Evolutionary conservation across 2,329 filamentous ascomycete genomes (phyloP), one percentile per base, ranked within the genome.

Genomic region (Hypomyces rosellus): DNA sequence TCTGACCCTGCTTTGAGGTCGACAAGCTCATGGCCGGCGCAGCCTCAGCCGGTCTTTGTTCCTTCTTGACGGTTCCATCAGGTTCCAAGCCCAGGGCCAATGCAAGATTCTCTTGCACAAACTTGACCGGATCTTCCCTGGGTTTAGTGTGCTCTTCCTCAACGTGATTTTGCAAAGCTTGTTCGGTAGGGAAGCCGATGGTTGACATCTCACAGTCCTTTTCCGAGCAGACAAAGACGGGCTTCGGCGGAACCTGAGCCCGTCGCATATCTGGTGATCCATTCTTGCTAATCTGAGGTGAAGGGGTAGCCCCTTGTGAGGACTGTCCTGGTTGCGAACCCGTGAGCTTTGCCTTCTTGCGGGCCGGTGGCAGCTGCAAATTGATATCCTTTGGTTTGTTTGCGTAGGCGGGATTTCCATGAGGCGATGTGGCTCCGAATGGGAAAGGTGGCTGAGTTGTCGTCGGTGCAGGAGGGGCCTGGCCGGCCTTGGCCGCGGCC

Each of bases 91-190:
- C 78, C 2, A 84, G 61, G 0, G 69, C 65, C 13, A 69, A 55
- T 1, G 74, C 73, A 34, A 84, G 60, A 43, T 70, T 74, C 46
- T 81, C 78, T 45, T 69, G 59, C 14, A 71, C 66, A 59, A 76
- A 85, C 55, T 75, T 76, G 50, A 73, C 40, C 2, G 82, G 80
- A 52, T 85, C 68, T 54, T 79, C 69, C 39, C 69, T 66, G 5
- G 81, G 81, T 60, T 74, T 77, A 18, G 73, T 65, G 56, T 85
- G 82, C 60, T 84, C 80, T 50, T 84, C 77, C n/a, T 78, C 69
- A 7, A 74, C 64, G 58, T 85, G 82, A 11, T 65, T 61, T 48
- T 74, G 72, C 45, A 76, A 69, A 12, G 74, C 73, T 55, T 82
- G 77, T 54, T 84, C 76, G 6, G 66, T 79, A 2, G 72, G 59